Evolutionary conservation across 139 green algal genomes (phyloP), one percentile per base, ranked within the genome.

Genomic region (Chlamydomonas urium): DNA sequence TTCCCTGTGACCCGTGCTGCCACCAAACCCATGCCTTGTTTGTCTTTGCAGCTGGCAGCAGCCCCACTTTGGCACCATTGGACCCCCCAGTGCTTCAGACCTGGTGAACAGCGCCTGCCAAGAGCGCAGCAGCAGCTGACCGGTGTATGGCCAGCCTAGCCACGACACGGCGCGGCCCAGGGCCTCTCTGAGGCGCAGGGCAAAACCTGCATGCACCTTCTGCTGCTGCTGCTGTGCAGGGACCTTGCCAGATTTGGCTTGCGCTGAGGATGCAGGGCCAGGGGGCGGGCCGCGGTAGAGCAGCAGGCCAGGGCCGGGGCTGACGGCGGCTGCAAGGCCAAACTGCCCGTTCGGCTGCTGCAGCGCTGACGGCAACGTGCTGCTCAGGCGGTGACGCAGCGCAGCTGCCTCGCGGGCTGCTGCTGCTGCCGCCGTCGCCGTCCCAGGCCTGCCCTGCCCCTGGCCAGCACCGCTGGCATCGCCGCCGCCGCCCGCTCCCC

Each of bases 351-450:
- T 8, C 42, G 10, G 8, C 42, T 14, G 10, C 42, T 24, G 14
- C 28, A 73, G 48, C 31, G 5, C 34, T 3, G 32, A 17, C 3
- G 67, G 69, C 24, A 75, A 24, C 2, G 37, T 37, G 4, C 14
- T 24, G 37, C 17, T 23, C 24, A 75, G 69, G 6, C 69, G 56
- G 56, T 75, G 37, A 23, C 50, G 35, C 23, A 75, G 19, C 24
- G 69, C 38, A 23, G 69, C 69, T 2, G 26, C 53, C 36, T 75
- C 69, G 6, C 69, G 69, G 5, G 26, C 14, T 14, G 69, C 35
- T 45, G 69, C 34, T 36, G 67, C 48, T 26, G 67, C 33, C 3
- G 29, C 31, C 14, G 66, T 6, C 14, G n/a, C 47, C 35, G 45
- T 1, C 29, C 66, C 26, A 14, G n/a, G n/a, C n/a, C 45, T 56